These are phyloP conservation scores for Neohortaea acidophila DNA, from an alignment of 495 filamentous ascomycete genomes.

Conservation along the genomic window DNA sequence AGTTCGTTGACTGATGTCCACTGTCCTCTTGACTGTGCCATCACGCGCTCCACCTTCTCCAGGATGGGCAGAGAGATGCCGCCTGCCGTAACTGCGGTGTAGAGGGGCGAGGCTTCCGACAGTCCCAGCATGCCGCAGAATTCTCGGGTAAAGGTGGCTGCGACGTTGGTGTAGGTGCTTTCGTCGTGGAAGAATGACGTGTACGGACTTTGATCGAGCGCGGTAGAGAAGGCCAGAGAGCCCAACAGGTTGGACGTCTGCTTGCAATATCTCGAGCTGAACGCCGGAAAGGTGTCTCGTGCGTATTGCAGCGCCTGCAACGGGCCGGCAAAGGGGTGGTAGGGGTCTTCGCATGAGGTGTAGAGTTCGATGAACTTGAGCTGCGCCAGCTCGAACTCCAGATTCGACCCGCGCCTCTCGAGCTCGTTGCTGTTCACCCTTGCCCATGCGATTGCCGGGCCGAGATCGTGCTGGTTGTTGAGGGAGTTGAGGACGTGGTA, in stretches of 20 bases:
- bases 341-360: conserved; percentile 24
- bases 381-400: conserved; percentile 85
- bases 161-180: conserved; percentile 63
- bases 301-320: conserved; percentile 60
- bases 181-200: conserved; percentile 53
- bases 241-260: conserved; percentile 65
- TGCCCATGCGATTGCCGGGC: conserved; percentile 79
- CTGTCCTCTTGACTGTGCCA: conserved; percentile 74
- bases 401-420: conserved; percentile 71
- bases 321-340: conserved; percentile 24
- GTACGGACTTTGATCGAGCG: conserved; percentile 59
- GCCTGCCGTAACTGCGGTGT: conserved; percentile 80
- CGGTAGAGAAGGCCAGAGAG: conserved; percentile 62
- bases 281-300: conserved; percentile 44
- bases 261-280: conserved; percentile 50
- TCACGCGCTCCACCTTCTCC: conserved; percentile 66
- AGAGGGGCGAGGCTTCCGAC: conserved; percentile 75
- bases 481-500: conserved; percentile 74
- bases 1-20: conserved; percentile 89
- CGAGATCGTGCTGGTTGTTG: conserved; percentile 49
- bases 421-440: conserved; percentile 49
- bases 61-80: conserved; percentile 77
- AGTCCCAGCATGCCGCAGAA: conserved; percentile 87
- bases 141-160: conserved; percentile 72
- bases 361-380: conserved; percentile 80